A percentile compares a stretch with the other conserved stretches of the same genome.
These are phyloP conservation scores for Globisporangium nagaii DNA, from an alignment of 352 stramenopile genomes.

Conservation along the genomic window DNA sequence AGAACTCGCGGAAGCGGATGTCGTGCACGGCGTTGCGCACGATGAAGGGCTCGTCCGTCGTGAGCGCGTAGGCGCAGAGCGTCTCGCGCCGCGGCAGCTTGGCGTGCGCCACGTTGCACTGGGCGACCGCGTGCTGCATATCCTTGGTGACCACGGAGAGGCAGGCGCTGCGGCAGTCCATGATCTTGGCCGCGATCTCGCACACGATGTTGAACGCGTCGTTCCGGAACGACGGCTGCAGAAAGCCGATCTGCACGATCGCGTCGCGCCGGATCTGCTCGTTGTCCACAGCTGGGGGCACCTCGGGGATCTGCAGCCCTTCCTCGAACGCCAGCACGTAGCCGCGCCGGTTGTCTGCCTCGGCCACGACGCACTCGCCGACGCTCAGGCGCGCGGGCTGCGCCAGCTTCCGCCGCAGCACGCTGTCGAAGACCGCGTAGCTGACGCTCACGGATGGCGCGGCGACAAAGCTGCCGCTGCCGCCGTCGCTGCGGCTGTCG, in stretches of 20 bases:
- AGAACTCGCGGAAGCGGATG: slow-evolving; percentile 32
- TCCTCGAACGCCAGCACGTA: slow-evolving; percentile 32
- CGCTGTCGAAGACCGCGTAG: slow-evolving; percentile 14
- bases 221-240: slow-evolving; percentile 5
- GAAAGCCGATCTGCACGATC: slow-evolving; percentile 21
- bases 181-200: slow-evolving; percentile 25
- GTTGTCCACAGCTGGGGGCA: slow-evolving; percentile 9
- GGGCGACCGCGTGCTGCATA: slow-evolving; percentile 22
- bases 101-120: slow-evolving; percentile 18
- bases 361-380: slow-evolving; percentile 17
- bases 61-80: slow-evolving; percentile 29
- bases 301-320: slow-evolving; percentile 21
- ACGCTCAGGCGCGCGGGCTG: slow-evolving; percentile 9
- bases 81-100: slow-evolving; percentile 28
- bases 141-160: slow-evolving; percentile 26
- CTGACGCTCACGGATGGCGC: slow-evolving; percentile 4
- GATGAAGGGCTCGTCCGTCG: slow-evolving; percentile 24
- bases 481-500: neutral
- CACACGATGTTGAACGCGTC: slow-evolving; percentile 22
- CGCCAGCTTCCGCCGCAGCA: slow-evolving; percentile 14
- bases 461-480: neutral
- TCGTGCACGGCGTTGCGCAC: slow-evolving; percentile 27
- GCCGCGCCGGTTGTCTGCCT: slow-evolving; percentile 12
- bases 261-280: slow-evolving; percentile 20
- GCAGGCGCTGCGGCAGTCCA: slow-evolving; percentile 25